phyloP scores from a whole-genome alignment of 148 eudicot species.

The Rheum nobile region DNA sequence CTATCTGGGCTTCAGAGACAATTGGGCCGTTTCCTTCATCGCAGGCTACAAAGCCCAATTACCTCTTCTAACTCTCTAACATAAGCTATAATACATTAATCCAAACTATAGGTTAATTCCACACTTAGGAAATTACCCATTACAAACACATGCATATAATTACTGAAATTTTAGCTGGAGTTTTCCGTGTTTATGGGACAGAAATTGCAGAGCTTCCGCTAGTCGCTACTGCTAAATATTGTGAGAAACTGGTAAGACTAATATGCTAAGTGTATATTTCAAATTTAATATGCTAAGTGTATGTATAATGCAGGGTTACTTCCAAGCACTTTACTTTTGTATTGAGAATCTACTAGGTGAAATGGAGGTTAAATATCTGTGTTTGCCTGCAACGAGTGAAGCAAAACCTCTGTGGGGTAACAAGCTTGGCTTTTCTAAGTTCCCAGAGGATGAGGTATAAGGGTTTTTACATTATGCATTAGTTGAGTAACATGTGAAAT shows the following conservation, averaged over 20 bases:
- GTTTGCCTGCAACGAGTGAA: constrained; percentile 85
- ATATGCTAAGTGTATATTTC: too few relatives aligned
- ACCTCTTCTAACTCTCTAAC: too few relatives aligned
- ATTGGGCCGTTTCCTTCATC: too few relatives aligned
- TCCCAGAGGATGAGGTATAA: constrained; percentile 37
- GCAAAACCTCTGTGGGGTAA: constrained; percentile 58
- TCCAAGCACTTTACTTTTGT: constrained; percentile 54
- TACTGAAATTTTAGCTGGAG: constrained; percentile 67
- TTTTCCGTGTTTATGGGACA: constrained; percentile 61
- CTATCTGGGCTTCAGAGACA: too few relatives aligned
- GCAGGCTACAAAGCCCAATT: too few relatives aligned
- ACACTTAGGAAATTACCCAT: too few relatives aligned
- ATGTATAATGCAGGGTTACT: constrained; percentile 50
- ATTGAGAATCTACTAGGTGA: constrained; percentile 49
- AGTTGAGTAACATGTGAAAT: background rate
- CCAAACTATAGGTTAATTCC: too few relatives aligned
- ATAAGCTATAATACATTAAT: too few relatives aligned
- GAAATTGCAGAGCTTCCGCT: constrained; percentile 79
- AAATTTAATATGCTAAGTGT: background rate
- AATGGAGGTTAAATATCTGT: constrained; percentile 41
- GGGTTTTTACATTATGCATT: background rate
- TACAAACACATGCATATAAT: too few relatives aligned
- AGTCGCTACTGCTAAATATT: constrained; percentile 51
- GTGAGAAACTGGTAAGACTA: constrained; percentile 53
- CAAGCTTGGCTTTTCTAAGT: constrained; percentile 54